phyloP scores from a whole-genome alignment of 371 early-diverging fungal species.

The Syncephalastrum sp. region DNA sequence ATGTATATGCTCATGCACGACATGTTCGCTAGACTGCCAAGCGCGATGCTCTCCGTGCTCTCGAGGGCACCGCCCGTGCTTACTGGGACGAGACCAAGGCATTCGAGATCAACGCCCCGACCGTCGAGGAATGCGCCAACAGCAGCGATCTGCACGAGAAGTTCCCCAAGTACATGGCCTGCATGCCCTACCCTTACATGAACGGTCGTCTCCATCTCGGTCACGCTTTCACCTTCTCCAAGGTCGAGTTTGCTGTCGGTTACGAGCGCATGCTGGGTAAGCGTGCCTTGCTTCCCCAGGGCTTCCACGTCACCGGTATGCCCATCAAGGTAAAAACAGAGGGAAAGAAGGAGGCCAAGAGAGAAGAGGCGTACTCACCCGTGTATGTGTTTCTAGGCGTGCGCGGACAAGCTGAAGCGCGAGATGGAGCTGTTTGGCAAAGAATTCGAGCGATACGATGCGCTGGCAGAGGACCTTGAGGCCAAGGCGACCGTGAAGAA shows the following conservation, averaged over 20 bases:
- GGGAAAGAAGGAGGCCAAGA: conserved; percentile 1
- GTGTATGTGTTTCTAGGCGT: conserved; percentile 62
- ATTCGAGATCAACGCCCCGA: conserved; percentile 90
- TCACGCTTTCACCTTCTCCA: conserved; percentile 97
- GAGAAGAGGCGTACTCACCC: not conserved
- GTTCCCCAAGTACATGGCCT: conserved; percentile 93
- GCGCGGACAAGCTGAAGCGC: conserved; percentile 96
- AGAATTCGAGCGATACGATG: conserved; percentile 67
- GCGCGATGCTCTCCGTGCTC: conserved; percentile 78
- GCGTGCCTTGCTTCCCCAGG: conserved; percentile 96
- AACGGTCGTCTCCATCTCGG: conserved; percentile 99
- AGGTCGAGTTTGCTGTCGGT: conserved; percentile 95
- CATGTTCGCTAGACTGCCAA: conserved; percentile 61
- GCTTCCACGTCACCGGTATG: conserved; percentile 99
- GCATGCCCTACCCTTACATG: conserved; percentile 99
- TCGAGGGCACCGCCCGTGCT: conserved; percentile 78
- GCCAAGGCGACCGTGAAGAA: conserved; percentile 59
- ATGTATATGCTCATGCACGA: not conserved
- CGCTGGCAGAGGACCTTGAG: conserved; percentile 50
- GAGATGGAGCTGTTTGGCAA: conserved; percentile 95
- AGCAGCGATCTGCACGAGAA: conserved; percentile 57
- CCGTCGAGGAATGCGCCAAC: conserved; percentile 59
- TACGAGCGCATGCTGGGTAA: conserved; percentile 96
- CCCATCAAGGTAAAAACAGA: conserved; percentile 89
- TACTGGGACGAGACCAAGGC: conserved; percentile 78